Evolutionary conservation across 1,284 basidiomycete species (phyloP).

Genomic region (Kalmanozyma brasiliensis): DNA sequence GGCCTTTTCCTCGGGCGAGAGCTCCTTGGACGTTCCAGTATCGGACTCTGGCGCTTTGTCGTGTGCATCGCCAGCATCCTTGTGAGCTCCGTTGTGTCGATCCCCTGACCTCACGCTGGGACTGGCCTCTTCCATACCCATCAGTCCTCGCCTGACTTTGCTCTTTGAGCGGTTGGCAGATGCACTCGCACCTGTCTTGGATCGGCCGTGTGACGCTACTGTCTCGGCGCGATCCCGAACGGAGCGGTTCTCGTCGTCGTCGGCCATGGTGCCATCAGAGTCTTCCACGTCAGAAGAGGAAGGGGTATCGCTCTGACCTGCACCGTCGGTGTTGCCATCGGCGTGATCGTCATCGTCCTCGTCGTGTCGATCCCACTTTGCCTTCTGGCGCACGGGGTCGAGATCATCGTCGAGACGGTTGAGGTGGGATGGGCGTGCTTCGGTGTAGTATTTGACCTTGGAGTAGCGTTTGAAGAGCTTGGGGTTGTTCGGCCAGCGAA

Average conservation of each 20-base stretch:
- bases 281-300: slow-evolving; percentile 47
- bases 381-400: slow-evolving; percentile 47
- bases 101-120: slow-evolving; percentile 30
- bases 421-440: slow-evolving; percentile 8
- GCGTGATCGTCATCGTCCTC: slow-evolving; percentile 38
- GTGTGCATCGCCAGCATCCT: slow-evolving; percentile 17
- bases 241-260: slow-evolving; percentile 40
- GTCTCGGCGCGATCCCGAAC: slow-evolving; percentile 33
- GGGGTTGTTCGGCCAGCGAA: slow-evolving; percentile 63
- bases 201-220: slow-evolving; percentile 22
- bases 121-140: slow-evolving; percentile 24
- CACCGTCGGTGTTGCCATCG: slow-evolving; percentile 14
- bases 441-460: slow-evolving; percentile 60
- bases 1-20: slow-evolving; percentile 42
- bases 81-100: slow-evolving; percentile 19
- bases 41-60: slow-evolving; percentile 40
- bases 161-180: slow-evolving; percentile 22
- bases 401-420: slow-evolving; percentile 37
- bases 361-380: slow-evolving; percentile 41
- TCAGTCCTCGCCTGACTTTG: slow-evolving; percentile 22
- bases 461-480: slow-evolving; percentile 55
- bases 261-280: slow-evolving; percentile 32
- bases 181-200: slow-evolving; percentile 17
- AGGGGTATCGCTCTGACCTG: slow-evolving; percentile 40
- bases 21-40: slow-evolving; percentile 34